Evolutionary conservation across 495 filamentous ascomycete genomes (phyloP).

Genomic region (Lichina pygmaea): DNA sequence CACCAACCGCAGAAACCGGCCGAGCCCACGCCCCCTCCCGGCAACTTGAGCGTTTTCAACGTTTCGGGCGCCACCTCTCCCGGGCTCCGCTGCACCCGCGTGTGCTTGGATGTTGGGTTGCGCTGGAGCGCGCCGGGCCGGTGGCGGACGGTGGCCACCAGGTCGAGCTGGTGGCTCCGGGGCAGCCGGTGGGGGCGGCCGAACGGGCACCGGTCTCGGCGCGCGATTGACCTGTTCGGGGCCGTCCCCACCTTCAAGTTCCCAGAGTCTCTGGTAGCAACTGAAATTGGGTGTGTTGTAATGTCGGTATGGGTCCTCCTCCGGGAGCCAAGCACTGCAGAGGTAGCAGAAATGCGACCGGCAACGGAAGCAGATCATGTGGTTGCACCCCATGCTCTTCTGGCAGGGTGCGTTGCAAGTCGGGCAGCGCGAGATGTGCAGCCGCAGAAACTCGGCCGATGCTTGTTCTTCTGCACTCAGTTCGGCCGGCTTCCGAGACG

Average conservation of each 20-base stretch:
- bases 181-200: neutral
- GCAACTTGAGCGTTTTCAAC: neutral
- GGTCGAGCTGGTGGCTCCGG: neutral
- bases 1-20: slow-evolving; percentile 10
- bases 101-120: neutral
- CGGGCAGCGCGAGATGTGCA: slow-evolving; percentile 73
- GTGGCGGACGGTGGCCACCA: neutral
- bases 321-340: slow-evolving; percentile 62
- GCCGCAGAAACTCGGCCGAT: slow-evolving; percentile 49
- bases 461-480: slow-evolving; percentile 63
- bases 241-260: slow-evolving; percentile 63
- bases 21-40: neutral
- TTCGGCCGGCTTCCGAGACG: slow-evolving; percentile 25
- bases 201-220: neutral
- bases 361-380: slow-evolving; percentile 88
- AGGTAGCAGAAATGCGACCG: slow-evolving; percentile 88
- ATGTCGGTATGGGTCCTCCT: slow-evolving; percentile 62
- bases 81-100: neutral
- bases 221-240: slow-evolving; percentile 14
- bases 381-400: slow-evolving; percentile 88
- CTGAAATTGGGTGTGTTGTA: slow-evolving; percentile 40
- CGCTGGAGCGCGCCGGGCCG: neutral
- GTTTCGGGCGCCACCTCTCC: neutral
- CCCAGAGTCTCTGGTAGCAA: slow-evolving; percentile 76
- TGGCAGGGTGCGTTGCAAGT: slow-evolving; percentile 64